These are phyloP conservation scores for Quercus lobata DNA, from an alignment of 331 rosid species.

Conservation along the genomic window DNA sequence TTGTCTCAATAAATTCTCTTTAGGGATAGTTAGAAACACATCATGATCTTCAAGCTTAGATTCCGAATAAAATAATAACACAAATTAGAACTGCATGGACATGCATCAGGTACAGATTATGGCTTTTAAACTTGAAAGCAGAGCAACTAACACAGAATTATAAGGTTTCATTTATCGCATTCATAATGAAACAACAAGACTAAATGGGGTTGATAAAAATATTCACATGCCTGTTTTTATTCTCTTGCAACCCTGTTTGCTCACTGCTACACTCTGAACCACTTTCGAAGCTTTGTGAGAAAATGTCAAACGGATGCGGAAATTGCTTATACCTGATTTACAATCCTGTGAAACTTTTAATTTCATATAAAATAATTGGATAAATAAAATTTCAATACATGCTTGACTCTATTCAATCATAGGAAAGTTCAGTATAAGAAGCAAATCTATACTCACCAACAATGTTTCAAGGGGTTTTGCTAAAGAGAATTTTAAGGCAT, in stretches of 20 bases:
- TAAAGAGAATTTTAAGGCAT: conserved; percentile 60
- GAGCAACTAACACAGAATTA: background rate
- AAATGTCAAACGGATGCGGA: conserved; percentile 67
- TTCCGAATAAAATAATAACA: background rate
- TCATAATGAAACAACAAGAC: background rate
- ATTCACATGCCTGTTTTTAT: conserved; percentile 59
- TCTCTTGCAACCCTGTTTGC: conserved; percentile 47
- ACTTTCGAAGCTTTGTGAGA: conserved; percentile 29
- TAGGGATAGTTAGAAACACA: background rate
- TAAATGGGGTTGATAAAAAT: background rate
- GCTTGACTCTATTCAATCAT: background rate
- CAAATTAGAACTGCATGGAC: background rate
- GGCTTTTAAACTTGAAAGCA: background rate
- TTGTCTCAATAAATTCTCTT: background rate
- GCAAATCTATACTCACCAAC: conserved; percentile 45
- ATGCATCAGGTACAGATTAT: background rate
- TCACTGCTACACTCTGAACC: conserved; percentile 27
- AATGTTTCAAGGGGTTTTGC: conserved; percentile 54
- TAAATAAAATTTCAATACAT: conserved; percentile 6
- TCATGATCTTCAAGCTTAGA: background rate
- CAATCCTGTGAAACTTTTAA: conserved; percentile 59
- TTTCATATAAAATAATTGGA: conserved; percentile 10
- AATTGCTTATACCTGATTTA: conserved; percentile 44
- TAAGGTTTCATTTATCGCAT: background rate
- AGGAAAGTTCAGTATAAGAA: background rate